phyloP scores from a whole-genome alignment of 495 filamentous ascomycete genomes.

The Neurospora sp. region DNA sequence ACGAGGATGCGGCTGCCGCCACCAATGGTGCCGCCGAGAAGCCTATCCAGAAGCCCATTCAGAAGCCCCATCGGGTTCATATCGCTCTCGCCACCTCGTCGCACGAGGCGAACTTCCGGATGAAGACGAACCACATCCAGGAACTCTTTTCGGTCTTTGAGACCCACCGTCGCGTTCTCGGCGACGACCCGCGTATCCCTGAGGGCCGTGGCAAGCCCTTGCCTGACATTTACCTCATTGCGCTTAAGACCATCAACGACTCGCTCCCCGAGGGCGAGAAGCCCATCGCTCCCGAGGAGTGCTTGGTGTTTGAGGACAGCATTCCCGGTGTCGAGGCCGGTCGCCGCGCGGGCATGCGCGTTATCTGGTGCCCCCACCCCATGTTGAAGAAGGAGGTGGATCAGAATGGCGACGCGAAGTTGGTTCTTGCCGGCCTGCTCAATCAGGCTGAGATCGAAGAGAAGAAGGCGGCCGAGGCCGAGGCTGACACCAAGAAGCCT shows the following conservation, averaged over 20 bases:
- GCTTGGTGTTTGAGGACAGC: conserved; percentile 91
- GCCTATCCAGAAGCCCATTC: not conserved
- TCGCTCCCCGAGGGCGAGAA: conserved; percentile 51
- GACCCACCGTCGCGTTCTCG: conserved; percentile 56
- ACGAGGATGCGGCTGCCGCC: not conserved
- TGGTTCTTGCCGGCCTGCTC: conserved; percentile 77
- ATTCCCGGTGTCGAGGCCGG: conserved; percentile 90
- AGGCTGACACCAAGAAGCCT: conserved; percentile 52
- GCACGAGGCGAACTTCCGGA: conserved; percentile 54
- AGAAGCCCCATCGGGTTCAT: conserved; percentile 43
- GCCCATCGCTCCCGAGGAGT: conserved; percentile 73
- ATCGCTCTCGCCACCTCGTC: conserved; percentile 84
- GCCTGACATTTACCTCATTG: conserved; percentile 90
- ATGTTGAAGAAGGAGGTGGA: conserved; percentile 64
- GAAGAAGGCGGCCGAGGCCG: conserved; percentile 50
- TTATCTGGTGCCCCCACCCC: conserved; percentile 85
- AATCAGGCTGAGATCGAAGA: conserved; percentile 50
- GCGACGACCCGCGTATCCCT: conserved; percentile 76
- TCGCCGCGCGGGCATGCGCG: conserved; percentile 86
- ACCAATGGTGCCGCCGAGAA: not conserved
- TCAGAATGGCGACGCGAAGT: conserved; percentile 51
- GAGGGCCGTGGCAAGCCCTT: conserved; percentile 80
- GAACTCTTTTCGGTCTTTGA: conserved; percentile 69
- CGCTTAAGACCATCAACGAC: conserved; percentile 74
- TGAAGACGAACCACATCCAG: conserved; percentile 69